phyloP scores from a whole-genome alignment of 2,329 filamentous ascomycete species.

The Ophiostoma piceae region DNA sequence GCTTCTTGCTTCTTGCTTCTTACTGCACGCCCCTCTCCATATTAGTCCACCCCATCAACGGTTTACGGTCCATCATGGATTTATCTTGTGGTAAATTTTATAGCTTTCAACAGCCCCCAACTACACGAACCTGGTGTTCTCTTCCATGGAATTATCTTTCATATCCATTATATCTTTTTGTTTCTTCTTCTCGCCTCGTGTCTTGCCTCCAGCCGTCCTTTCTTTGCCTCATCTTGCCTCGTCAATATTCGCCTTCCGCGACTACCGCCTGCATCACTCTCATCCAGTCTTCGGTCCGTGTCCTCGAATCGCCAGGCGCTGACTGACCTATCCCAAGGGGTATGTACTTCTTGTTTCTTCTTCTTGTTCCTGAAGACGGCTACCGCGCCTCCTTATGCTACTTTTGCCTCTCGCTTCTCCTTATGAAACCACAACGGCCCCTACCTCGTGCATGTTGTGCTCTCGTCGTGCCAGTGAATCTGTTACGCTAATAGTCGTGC shows the following conservation, averaged over 20 bases:
- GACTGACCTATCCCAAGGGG: neutral
- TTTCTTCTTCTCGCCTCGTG: neutral
- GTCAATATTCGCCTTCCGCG: neutral
- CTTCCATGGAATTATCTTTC: neutral
- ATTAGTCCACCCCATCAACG: constrained; percentile 1
- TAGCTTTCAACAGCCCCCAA: neutral
- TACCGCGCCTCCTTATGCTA: neutral
- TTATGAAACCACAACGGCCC: neutral
- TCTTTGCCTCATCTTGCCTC: neutral
- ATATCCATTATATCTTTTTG: neutral
- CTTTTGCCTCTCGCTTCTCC: neutral
- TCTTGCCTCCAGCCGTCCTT: neutral
- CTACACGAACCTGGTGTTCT: neutral
- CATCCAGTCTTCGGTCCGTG: neutral
- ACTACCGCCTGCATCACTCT: neutral
- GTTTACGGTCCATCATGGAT: neutral
- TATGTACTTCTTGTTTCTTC: neutral
- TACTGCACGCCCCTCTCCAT: constrained; percentile 1
- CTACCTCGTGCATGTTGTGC: neutral
- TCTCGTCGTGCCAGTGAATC: neutral
- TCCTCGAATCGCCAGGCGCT: neutral
- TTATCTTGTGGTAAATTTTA: neutral
- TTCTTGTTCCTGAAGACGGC: neutral
- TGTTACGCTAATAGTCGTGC: neutral
- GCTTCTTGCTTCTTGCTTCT: neutral